Conservation (phyloP, 805 yeast genomes). For the Yarrowia keelungensis region DNA sequence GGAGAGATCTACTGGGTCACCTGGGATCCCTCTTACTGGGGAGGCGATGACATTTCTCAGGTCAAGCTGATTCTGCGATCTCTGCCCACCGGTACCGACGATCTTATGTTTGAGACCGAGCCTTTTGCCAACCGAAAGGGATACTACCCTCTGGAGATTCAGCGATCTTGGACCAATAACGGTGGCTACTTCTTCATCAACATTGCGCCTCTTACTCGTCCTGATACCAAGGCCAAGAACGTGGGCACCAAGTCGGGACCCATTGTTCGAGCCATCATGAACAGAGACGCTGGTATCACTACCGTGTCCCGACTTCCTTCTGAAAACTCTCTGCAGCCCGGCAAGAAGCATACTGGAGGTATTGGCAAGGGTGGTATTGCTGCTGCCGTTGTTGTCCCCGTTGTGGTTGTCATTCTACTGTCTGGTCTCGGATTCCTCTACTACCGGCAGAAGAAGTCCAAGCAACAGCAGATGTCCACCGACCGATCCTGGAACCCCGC, state of each 20-base stretch:
- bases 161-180: constrained; percentile 38
- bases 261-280: constrained; percentile 51
- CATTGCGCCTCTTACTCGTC: constrained; percentile 52
- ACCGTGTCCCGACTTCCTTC: constrained; percentile 53
- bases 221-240: constrained; percentile 51
- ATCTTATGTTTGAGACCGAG: constrained; percentile 50
- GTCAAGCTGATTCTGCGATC: constrained; percentile 51
- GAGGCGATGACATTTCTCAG: constrained; percentile 50
- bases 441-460: constrained; percentile 46
- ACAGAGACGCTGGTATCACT: constrained; percentile 48
- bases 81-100: constrained; percentile 50
- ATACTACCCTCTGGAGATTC: constrained; percentile 52
- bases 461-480: constrained; percentile 1
- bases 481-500: constrained; percentile 37
- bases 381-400: constrained; percentile 57
- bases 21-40: constrained; percentile 58
- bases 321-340: constrained; percentile 49
- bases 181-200: constrained; percentile 53
- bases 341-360: constrained; percentile 43
- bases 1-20: constrained; percentile 60
- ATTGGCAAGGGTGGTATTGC: constrained; percentile 47
- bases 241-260: constrained; percentile 55
- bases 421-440: constrained; percentile 46
- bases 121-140: constrained; percentile 53
- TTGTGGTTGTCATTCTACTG: constrained; percentile 49